phyloP scores from a whole-genome alignment of 345 rosid species.

The Citrus unshiu region DNA sequence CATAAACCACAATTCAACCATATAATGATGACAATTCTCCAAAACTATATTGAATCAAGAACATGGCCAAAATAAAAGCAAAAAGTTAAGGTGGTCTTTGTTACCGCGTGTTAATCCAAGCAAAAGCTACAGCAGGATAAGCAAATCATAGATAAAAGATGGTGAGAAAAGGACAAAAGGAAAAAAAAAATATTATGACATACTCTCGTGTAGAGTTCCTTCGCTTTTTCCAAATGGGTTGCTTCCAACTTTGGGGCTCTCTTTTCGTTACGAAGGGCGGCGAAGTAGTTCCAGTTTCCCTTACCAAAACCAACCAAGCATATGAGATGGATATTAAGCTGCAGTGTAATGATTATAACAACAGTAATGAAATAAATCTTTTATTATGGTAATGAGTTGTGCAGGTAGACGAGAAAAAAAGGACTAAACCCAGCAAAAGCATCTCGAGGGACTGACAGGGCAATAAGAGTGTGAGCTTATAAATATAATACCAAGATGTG shows the following conservation, averaged over 20 bases:
- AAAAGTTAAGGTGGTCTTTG: background rate
- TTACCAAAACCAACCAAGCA: conserved; percentile 24
- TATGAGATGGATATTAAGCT: conserved; percentile 1
- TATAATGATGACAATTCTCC: background rate
- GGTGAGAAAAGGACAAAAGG: background rate
- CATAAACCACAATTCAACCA: background rate
- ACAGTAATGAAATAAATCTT: background rate
- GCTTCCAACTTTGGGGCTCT: conserved; percentile 96
- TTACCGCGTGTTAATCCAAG: background rate
- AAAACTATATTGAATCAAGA: conserved; percentile 2
- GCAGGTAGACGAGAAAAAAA: background rate
- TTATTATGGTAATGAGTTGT: background rate
- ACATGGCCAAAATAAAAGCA: background rate
- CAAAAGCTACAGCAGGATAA: conserved; percentile 2
- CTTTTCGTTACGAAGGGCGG: conserved; percentile 97
- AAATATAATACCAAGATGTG: background rate
- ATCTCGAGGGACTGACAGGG: background rate
- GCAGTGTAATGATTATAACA: background rate
- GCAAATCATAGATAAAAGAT: background rate
- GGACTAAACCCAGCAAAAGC: background rate
- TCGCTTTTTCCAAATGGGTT: conserved; percentile 96
- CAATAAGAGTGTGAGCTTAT: background rate
- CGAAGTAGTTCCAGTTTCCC: conserved; percentile 99
- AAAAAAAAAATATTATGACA: conserved; percentile 15
- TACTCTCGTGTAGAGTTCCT: conserved; percentile 91